Conservation (phyloP, 345 rosid genomes). For the Leavenworthia alabamica region DNA sequence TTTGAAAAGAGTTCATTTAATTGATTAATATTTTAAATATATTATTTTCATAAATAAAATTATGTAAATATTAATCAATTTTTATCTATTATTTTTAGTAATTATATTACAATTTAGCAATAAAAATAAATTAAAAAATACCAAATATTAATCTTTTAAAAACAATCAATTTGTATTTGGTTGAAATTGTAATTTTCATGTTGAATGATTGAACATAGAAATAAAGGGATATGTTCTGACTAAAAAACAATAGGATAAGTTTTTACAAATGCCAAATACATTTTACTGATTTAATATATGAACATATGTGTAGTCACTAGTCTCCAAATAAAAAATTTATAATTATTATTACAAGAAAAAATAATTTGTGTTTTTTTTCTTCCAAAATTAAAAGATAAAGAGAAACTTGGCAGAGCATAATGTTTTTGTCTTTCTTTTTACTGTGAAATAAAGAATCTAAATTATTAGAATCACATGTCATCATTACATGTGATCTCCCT, state of each 20-base stretch:
- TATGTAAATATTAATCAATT: no score
- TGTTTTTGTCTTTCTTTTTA: slow-evolving; percentile 26
- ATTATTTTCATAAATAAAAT: no score
- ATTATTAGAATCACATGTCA: slow-evolving; percentile 37
- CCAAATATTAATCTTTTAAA: no score
- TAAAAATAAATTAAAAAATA: no score
- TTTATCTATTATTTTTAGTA: no score
- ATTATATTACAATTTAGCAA: no score
- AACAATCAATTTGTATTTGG: no score
- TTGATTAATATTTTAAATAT: no score
- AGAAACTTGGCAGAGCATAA: slow-evolving; percentile 25
- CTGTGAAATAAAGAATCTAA: slow-evolving; percentile 34
- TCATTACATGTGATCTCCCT: slow-evolving; percentile 31
- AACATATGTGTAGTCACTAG: neutral
- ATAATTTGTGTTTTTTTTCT: no score
- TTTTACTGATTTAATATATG: neutral
- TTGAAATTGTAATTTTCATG: neutral
- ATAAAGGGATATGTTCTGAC: neutral
- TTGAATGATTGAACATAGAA: slow-evolving; percentile 11
- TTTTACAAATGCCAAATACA: neutral
- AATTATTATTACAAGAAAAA: neutral
- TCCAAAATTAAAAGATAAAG: slow-evolving; percentile 12
- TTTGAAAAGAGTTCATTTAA: no score
- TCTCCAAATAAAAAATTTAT: neutral
- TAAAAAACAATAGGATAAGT: neutral